Conservation (phyloP, 768 basidiomycete genomes). For the Coprinopsis cinerea region DNA sequence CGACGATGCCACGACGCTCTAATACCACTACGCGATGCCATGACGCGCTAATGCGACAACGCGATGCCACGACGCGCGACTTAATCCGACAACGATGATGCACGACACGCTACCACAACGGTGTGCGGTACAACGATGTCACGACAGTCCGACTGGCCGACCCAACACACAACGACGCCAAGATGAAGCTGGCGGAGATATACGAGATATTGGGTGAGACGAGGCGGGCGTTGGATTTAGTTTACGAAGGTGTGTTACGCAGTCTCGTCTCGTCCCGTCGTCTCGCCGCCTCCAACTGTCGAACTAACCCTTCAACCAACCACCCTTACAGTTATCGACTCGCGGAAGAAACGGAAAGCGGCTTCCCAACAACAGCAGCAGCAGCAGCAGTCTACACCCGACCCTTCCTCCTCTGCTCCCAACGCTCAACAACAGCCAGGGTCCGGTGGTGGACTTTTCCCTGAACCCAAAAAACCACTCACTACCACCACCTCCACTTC, state of each 20-base stretch:
- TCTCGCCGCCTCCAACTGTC: not conserved
- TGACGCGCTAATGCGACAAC: too few species aligned
- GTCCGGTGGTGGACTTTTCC: not conserved
- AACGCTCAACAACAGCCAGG: slow-evolving; percentile 5
- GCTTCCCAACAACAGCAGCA: too few species aligned
- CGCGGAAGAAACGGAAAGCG: slow-evolving; percentile 43
- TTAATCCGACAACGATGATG: too few species aligned
- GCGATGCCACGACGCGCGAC: too few species aligned
- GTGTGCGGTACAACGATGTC: too few species aligned
- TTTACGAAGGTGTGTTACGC: slow-evolving; percentile 63
- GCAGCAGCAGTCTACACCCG: too few species aligned
- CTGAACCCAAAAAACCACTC: slow-evolving; percentile 3
- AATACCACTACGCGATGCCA: too few species aligned
- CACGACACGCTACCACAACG: too few species aligned
- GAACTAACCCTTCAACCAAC: not conserved
- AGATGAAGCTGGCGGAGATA: slow-evolving; percentile 86
- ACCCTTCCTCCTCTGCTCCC: too few species aligned
- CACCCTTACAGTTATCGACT: slow-evolving; percentile 45
- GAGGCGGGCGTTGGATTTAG: slow-evolving; percentile 74
- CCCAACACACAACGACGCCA: slow-evolving; percentile 72
- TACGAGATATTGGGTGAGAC: slow-evolving; percentile 82
- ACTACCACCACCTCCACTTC: slow-evolving; percentile 31
- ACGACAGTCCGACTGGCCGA: slow-evolving; percentile 67
- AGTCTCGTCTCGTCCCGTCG: not conserved
- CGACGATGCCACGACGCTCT: too few species aligned